A percentile compares a stretch with the other conserved stretches of the same genome.
These are phyloP conservation scores for Colletotrichum sp. DNA, from an alignment of 2,329 filamentous ascomycete genomes.

Conservation along the genomic window DNA sequence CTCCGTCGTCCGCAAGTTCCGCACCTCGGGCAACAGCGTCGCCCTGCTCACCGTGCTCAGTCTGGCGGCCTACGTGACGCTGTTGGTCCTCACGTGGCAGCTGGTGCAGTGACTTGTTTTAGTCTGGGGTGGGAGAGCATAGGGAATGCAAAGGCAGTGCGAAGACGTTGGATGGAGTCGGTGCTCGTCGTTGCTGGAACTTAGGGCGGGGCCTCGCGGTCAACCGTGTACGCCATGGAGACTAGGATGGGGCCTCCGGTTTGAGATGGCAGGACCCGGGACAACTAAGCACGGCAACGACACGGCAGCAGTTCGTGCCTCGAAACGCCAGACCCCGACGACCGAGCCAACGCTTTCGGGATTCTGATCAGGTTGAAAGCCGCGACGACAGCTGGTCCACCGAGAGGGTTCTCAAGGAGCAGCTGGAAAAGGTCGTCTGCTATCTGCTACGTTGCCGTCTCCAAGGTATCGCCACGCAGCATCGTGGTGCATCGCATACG, in stretches of 20 bases:
- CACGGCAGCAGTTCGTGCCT: background rate
- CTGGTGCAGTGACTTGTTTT: constrained; percentile 32
- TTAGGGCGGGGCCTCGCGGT: no score
- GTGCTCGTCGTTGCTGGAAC: background rate
- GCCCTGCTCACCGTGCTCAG: constrained; percentile 62
- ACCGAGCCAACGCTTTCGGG: background rate
- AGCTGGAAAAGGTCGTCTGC: background rate
- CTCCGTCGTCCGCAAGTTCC: constrained; percentile 58
- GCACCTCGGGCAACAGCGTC: constrained; percentile 69
- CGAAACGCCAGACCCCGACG: background rate
- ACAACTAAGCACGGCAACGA: background rate
- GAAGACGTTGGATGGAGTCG: background rate
- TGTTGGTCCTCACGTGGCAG: constrained; percentile 61
- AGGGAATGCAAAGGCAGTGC: background rate
- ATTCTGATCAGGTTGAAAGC: background rate
- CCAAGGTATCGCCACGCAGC: background rate
- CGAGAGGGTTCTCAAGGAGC: no score
- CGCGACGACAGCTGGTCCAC: background rate
- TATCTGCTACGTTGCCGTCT: background rate
- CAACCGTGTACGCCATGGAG: no score
- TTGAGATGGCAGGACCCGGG: background rate
- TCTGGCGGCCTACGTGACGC: constrained; percentile 59
- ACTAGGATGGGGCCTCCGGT: background rate
- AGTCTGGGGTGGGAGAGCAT: background rate
- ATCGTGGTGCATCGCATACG: background rate